These are phyloP conservation scores for Hypoxylon sp. DNA, from an alignment of 2,329 filamentous ascomycete species.

Conservation along the genomic window DNA sequence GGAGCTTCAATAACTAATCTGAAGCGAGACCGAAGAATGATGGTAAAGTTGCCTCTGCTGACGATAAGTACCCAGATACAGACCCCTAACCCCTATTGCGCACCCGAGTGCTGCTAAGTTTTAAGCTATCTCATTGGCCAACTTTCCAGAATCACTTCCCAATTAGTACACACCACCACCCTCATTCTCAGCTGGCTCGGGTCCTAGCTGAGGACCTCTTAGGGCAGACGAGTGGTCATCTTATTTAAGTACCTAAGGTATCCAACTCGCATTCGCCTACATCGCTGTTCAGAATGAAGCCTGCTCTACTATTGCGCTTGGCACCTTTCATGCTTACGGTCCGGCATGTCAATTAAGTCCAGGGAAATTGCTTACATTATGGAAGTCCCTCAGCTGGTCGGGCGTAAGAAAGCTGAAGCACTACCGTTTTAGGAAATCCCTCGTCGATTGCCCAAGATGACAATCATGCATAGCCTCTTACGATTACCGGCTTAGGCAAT, in stretches of 20 bases:
- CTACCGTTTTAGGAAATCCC: constrained; percentile 7
- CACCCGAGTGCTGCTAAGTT: neutral
- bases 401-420: neutral
- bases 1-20: no score
- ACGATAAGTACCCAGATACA: no score
- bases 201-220: neutral
- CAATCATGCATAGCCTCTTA: neutral
- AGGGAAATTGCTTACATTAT: neutral
- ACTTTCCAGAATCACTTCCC: neutral
- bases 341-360: neutral
- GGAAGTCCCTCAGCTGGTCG: neutral
- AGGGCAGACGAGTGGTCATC: no score
- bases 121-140: neutral
- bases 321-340: neutral
- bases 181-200: neutral
- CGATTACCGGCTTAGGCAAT: constrained; percentile 1
- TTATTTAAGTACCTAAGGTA: no score
- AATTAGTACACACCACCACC: neutral
- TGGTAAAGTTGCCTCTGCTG: no score
- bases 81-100: neutral
- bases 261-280: neutral
- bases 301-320: neutral
- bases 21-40: no score
- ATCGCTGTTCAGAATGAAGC: neutral
- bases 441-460: neutral